A percentile compares a stretch with the other conserved stretches of the same genome.
These are phyloP conservation scores for Tulasnella sp. DNA, from an alignment of 768 basidiomycete genomes.

Conservation along the genomic window DNA sequence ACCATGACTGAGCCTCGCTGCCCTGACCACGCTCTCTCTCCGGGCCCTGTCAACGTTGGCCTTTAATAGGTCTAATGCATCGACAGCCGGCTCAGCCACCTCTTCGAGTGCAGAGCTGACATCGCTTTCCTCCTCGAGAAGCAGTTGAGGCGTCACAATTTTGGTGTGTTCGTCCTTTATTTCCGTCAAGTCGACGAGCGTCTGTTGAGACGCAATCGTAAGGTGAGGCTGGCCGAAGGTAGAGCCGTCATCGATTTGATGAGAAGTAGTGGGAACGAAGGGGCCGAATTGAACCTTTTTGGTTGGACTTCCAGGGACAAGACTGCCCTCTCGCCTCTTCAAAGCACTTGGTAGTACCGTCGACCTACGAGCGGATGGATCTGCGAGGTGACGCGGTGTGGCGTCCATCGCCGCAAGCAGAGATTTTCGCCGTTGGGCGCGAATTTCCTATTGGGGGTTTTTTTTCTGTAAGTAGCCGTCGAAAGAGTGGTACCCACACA, in stretches of 20 bases:
- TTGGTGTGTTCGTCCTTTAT: background rate
- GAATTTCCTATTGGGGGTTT: background rate
- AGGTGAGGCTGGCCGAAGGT: background rate
- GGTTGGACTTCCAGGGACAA: background rate
- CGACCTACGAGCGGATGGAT: background rate
- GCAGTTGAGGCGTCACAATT: background rate
- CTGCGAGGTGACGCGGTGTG: background rate
- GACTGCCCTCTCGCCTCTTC: background rate
- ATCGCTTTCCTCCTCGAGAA: conserved; percentile 1
- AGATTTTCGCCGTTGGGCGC: conserved; percentile 13
- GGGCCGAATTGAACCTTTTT: background rate
- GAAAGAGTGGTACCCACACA: background rate
- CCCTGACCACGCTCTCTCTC: conserved; percentile 2
- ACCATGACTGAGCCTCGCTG: conserved; percentile 13
- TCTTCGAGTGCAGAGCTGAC: background rate
- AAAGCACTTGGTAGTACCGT: background rate
- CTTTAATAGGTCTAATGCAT: background rate
- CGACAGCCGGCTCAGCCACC: background rate
- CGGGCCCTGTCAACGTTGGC: conserved; percentile 7
- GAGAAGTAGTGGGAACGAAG: background rate
- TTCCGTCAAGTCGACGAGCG: background rate
- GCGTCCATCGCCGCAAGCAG: conserved; percentile 16
- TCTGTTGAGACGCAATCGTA: background rate
- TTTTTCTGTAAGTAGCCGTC: background rate
- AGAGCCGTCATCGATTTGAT: background rate